Evolutionary conservation across 192 early-diverging fungal genomes (phyloP).

Genomic region (Phycomyces blakesleeanus): DNA sequence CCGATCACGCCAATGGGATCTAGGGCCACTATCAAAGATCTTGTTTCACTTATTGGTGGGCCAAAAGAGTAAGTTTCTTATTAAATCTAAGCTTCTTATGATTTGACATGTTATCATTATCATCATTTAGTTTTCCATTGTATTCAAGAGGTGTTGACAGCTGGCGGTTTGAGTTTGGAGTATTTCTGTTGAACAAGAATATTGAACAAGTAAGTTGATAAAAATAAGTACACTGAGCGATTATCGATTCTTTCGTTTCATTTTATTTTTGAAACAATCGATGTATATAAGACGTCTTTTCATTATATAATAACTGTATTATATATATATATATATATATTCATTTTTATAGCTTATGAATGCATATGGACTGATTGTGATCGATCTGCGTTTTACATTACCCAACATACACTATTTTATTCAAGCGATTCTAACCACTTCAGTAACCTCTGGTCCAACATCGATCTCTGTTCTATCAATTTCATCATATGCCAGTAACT

Average conservation of each 20-base stretch:
- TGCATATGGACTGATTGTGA: constrained; percentile 55
- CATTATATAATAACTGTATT: too few relatives aligned
- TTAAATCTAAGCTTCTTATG: neutral
- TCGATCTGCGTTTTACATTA: constrained; percentile 68
- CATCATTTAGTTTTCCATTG: constrained; percentile 68
- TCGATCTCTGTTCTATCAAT: constrained; percentile 36
- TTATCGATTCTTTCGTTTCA: too few relatives aligned
- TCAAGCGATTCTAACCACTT: constrained; percentile 44
- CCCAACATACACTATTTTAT: constrained; percentile 67
- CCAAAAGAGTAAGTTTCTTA: constrained; percentile 34
- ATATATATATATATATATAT: neutral
- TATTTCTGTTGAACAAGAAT: constrained; percentile 82
- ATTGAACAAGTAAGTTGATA: constrained; percentile 66
- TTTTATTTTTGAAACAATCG: too few relatives aligned
- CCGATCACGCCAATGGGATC: constrained; percentile 75
- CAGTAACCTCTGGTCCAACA: constrained; percentile 32
- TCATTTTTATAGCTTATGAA: constrained; percentile 57
- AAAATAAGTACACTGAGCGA: too few relatives aligned
- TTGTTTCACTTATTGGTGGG: constrained; percentile 34
- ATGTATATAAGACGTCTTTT: too few relatives aligned
- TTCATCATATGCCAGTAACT: constrained; percentile 28
- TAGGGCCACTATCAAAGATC: constrained; percentile 57
- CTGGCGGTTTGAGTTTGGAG: constrained; percentile 75
- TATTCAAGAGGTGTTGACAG: constrained; percentile 64
- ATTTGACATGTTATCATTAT: constrained; percentile 5